Percentiles rank a stretch among this genome's conserved stretches.
Conservation (phyloP, 1,284 basidiomycete species). For the Neonothopanus nambi region DNA sequence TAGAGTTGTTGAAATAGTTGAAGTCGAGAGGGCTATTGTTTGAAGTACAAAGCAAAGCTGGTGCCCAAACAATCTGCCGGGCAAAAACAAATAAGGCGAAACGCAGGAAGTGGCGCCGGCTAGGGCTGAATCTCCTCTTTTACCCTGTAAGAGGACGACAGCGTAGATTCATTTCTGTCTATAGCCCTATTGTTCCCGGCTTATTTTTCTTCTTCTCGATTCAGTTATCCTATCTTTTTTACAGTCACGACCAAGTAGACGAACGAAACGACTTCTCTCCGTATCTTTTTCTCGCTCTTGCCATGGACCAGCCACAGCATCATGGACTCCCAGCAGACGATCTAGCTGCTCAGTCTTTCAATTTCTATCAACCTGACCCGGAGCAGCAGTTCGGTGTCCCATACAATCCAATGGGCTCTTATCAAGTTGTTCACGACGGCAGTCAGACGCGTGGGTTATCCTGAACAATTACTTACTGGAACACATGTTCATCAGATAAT, state of each 20-base stretch:
- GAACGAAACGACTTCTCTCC: constrained; percentile 13
- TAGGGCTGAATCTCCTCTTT: constrained; percentile 23
- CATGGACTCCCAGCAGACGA: constrained; percentile 22
- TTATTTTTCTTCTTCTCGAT: constrained; percentile 25
- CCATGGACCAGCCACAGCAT: constrained; percentile 34
- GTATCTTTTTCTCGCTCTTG: constrained; percentile 12
- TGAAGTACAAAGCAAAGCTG: not conserved
- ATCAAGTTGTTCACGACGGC: constrained; percentile 30
- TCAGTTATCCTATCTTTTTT: constrained; percentile 20
- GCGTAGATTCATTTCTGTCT: not conserved
- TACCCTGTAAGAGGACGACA: constrained; percentile 6
- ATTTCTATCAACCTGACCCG: constrained; percentile 41
- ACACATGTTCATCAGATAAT: constrained; percentile 24
- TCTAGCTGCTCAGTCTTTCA: constrained; percentile 11
- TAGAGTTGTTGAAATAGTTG: not conserved
- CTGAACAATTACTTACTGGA: constrained; percentile 16
- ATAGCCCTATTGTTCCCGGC: constrained; percentile 18
- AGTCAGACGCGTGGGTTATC: constrained; percentile 20
- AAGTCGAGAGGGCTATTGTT: not conserved
- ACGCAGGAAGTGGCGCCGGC: not conserved
- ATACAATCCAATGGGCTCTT: constrained; percentile 38
- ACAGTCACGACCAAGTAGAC: constrained; percentile 15
- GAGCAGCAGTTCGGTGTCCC: constrained; percentile 38
- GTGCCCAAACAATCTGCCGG: constrained; percentile 1
- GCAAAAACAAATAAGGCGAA: constrained; percentile 5